Evolutionary conservation across 2,329 filamentous ascomycete genomes (phyloP).

Genomic region (Cadophora luteo-olivacea): DNA sequence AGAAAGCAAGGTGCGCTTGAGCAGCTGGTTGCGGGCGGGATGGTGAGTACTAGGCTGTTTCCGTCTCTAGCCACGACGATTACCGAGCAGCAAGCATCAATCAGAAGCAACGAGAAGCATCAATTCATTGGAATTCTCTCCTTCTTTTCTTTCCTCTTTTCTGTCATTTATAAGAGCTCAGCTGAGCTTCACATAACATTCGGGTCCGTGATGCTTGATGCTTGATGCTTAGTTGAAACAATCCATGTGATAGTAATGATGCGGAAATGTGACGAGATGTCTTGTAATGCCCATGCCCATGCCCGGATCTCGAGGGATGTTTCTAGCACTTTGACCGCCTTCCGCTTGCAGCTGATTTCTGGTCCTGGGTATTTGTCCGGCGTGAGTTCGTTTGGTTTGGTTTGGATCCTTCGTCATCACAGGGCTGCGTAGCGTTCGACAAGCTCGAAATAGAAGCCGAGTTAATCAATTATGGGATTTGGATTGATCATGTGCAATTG

Average conservation of each 20-base stretch:
- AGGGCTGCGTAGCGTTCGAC: not conserved
- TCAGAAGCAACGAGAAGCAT: slow-evolving; percentile 27
- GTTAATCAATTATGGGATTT: slow-evolving; percentile 3
- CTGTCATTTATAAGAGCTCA: not conserved
- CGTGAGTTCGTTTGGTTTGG: not conserved
- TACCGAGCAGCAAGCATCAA: slow-evolving; percentile 24
- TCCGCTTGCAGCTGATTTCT: not conserved
- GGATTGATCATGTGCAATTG: slow-evolving; percentile 1
- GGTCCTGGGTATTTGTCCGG: not conserved
- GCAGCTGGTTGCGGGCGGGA: slow-evolving; percentile 6
- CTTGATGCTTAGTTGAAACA: slow-evolving; percentile 10
- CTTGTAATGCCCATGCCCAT: not conserved
- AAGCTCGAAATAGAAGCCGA: slow-evolving; percentile 10
- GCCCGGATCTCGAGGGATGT: slow-evolving; percentile 1
- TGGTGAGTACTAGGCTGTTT: not conserved
- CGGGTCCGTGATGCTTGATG: slow-evolving; percentile 1
- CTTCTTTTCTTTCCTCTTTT: not conserved
- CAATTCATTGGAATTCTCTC: not conserved
- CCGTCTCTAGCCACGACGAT: slow-evolving; percentile 10
- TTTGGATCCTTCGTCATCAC: slow-evolving; percentile 14
- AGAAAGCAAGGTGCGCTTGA: not conserved
- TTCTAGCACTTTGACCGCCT: slow-evolving; percentile 15
- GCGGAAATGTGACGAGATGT: slow-evolving; percentile 10
- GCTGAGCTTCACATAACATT: not conserved
- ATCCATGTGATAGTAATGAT: slow-evolving; percentile 9